phyloP scores from a whole-genome alignment of 768 basidiomycete species.

The Tricholomella constricta region DNA sequence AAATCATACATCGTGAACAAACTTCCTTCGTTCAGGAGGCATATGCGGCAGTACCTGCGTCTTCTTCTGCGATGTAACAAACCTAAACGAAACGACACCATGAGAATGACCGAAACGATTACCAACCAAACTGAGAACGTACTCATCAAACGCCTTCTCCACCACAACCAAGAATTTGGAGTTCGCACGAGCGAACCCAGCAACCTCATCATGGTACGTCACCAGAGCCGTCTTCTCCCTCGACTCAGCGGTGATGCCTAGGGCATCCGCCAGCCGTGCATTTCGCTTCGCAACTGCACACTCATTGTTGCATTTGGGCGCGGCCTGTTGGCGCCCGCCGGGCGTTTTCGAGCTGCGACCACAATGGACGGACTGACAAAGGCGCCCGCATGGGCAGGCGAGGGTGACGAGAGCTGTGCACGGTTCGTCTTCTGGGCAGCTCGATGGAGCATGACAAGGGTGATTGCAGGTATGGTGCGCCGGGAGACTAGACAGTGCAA shows the following conservation, averaged over 20 bases:
- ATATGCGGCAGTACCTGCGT: slow-evolving; percentile 79
- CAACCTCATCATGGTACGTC: slow-evolving; percentile 64
- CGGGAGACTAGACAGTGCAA: slow-evolving; percentile 50
- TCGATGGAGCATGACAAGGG: slow-evolving; percentile 86
- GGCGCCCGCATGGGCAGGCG: slow-evolving; percentile 81
- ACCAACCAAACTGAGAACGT: slow-evolving; percentile 33
- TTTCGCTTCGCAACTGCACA: slow-evolving; percentile 88
- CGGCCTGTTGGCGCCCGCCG: slow-evolving; percentile 37
- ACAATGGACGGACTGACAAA: slow-evolving; percentile 74
- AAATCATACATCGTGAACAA: slow-evolving; percentile 73
- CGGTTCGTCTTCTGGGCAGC: slow-evolving; percentile 78
- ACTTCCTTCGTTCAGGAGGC: slow-evolving; percentile 78
- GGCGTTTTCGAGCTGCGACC: slow-evolving; percentile 56
- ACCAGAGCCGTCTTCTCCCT: slow-evolving; percentile 41
- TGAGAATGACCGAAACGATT: slow-evolving; percentile 20
- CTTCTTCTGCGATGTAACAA: slow-evolving; percentile 65
- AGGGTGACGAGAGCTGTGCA: slow-evolving; percentile 71
- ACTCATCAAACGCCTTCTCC: slow-evolving; percentile 85
- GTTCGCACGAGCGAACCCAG: slow-evolving; percentile 61
- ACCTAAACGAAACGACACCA: slow-evolving; percentile 51
- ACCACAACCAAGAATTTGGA: slow-evolving; percentile 68
- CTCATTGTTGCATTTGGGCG: slow-evolving; percentile 74
- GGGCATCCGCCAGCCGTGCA: slow-evolving; percentile 83
- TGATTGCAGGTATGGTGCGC: slow-evolving; percentile 73
- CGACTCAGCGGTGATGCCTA: slow-evolving; percentile 73